Base-by-base conservation (phyloP, 768 basidiomycete species). In the Coprinellus micaceus region DNA sequence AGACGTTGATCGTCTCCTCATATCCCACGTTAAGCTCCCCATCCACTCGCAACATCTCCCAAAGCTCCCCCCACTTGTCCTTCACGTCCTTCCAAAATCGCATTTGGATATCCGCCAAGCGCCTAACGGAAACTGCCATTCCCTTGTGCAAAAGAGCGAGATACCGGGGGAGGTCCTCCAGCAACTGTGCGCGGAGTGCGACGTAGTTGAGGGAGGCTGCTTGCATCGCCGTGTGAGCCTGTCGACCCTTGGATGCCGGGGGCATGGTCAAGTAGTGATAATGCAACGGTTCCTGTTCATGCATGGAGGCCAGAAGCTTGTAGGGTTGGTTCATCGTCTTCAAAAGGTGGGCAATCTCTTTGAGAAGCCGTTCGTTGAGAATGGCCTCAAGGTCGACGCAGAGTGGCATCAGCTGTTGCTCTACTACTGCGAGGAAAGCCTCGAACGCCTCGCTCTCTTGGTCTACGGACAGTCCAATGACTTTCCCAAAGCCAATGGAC, bases 191-290 rank as follows among this genome's bases (percentile, higher is more conserved):
- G 4, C 88, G 80, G 4, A 94, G 77, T 0, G 89, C 90, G 21
- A 90, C 75, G 67, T 91, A 94, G 48, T 87, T 85, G 41, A 83
- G 81, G 1, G 88, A 90, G 5, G 89, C 88, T 22, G 86, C 83
- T 21, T 89, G 74, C 11, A 93, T 80, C 3, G 84, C 69, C 0
- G 82, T 73, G 1, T 88, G 80, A 0, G 89, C 89, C 13, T 33
- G 33, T 2, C 88, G 79, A 45, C 84, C 83, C 64, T 88, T 85
- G 1, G 77, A 60, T 37, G 79, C 75, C 37, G 85, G 75, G 21
- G 81, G 83, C 69, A 86, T 80, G 53, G 85, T 85, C 51, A 91
- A 75, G 3, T 91, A 78, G 54, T 82, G 82, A 49, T 80, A 77
- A 62, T 93, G 91, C 15, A 85, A 78, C 2, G 89, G 88, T 43